Conservation (phyloP, 202 grass and related monocot species). For the Cymbopogon flexuosus region DNA sequence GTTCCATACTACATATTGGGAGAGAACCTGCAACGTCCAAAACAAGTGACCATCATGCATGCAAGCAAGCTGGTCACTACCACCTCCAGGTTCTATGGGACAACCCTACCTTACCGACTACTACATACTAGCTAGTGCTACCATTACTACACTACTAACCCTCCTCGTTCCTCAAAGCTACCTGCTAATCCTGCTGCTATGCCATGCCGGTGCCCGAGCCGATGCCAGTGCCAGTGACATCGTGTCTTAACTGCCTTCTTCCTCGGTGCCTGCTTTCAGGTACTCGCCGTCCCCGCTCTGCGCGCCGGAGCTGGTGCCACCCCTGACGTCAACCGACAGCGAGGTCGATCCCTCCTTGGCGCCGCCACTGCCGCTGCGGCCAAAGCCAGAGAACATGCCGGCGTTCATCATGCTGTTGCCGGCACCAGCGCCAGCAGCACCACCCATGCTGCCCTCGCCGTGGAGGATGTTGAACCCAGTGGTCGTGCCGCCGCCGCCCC, state of each 20-base stretch:
- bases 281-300: slow-evolving; percentile 76
- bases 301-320: slow-evolving; percentile 47
- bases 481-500: slow-evolving; percentile 29
- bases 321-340: slow-evolving; percentile 39
- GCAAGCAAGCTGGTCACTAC: slow-evolving; percentile 35
- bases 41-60: slow-evolving; percentile 48
- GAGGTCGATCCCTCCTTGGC: slow-evolving; percentile 53
- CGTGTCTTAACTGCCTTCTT: slow-evolving; percentile 61
- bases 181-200: slow-evolving; percentile 3
- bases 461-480: slow-evolving; percentile 83
- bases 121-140: slow-evolving; percentile 8
- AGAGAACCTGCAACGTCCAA: slow-evolving; percentile 53
- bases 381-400: slow-evolving; percentile 65
- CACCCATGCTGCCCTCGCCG: slow-evolving; percentile 78
- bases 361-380: slow-evolving; percentile 36
- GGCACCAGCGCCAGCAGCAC: slow-evolving; percentile 17
- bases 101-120: slow-evolving; percentile 22
- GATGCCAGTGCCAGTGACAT: not conserved
- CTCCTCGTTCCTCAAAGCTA: slow-evolving; percentile 29
- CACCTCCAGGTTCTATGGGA: slow-evolving; percentile 57
- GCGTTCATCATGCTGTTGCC: slow-evolving; percentile 63
- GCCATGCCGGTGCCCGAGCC: not conserved
- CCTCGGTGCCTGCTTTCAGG: slow-evolving; percentile 73
- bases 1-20: slow-evolving; percentile 26
- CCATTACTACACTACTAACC: slow-evolving; percentile 16